phyloP scores from a whole-genome alignment of 108 stramenopile genomes.

The Cafeteria roenbergensis region DNA sequence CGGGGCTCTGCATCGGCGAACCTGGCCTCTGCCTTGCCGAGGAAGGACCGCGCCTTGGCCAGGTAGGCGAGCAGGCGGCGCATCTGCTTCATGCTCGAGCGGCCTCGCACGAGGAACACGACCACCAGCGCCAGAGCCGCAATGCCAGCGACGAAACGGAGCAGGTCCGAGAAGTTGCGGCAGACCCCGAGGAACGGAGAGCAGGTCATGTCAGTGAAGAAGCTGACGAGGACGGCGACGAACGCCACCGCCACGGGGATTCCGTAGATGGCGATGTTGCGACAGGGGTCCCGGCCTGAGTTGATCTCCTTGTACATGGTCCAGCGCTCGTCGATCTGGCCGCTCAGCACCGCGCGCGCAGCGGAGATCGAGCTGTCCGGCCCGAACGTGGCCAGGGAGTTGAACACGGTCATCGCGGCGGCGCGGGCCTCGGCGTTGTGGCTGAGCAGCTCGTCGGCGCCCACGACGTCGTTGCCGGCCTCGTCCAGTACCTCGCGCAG shows the following conservation, averaged over 20 bases:
- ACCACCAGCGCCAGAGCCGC: not conserved
- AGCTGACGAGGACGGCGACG: constrained; percentile 57
- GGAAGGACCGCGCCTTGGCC: too few relatives aligned
- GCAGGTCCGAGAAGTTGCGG: constrained; percentile 51
- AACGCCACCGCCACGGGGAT: constrained; percentile 63
- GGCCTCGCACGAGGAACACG: not conserved
- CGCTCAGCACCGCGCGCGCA: constrained; percentile 46
- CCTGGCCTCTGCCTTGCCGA: too few relatives aligned
- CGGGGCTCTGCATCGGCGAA: too few relatives aligned
- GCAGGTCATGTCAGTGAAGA: constrained; percentile 62
- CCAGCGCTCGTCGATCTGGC: constrained; percentile 52
- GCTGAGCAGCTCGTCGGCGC: constrained; percentile 54
- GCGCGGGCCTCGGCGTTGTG: constrained; percentile 44
- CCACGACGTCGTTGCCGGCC: constrained; percentile 51
- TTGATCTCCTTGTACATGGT: constrained; percentile 64
- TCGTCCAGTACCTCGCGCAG: constrained; percentile 77
- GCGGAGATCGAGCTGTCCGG: constrained; percentile 52
- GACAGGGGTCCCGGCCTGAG: constrained; percentile 67
- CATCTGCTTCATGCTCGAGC: too few relatives aligned
- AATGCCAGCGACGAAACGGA: constrained; percentile 11
- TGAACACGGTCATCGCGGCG: constrained; percentile 55
- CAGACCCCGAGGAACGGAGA: constrained; percentile 58
- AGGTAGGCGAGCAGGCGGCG: too few relatives aligned
- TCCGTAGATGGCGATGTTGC: constrained; percentile 68
- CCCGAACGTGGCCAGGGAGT: constrained; percentile 81